Base-by-base conservation (phyloP, 2,329 filamentous ascomycete species). In the Penicillium sp. region DNA sequence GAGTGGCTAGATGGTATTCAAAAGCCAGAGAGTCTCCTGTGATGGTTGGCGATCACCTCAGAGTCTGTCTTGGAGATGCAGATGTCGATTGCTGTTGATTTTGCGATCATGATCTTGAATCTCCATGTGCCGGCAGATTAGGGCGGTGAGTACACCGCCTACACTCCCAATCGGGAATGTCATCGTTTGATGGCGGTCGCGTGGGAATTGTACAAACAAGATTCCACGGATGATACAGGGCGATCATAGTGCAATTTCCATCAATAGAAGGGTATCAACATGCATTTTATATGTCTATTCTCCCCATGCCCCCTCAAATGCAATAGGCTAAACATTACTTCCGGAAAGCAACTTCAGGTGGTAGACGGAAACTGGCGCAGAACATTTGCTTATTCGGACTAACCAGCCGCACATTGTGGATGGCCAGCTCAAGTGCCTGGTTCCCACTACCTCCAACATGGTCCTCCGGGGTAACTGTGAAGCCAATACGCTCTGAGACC, bases 301-400 rank as follows among this genome's bases (percentile, higher is more conserved):
- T 30, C 32, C 28, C 12, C 52, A 51, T 45, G 42, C 51, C 47
- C 41, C n/a, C n/a, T n/a, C 26, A 30, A 16, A 52, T 52, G 40
- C 39, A 43, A 38, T 23, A 16, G 10, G 26, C 13, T 31, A 32
- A 31, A 3, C 30, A 57, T 15, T 45, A 41, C 33, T 58, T 55
- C 16, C 51, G 56, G 68, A 95, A 95, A 10, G 89, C 92, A 4
- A 95, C 85, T 53, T 85, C 80, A 22, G 71, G 66, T 2, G 92
- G 92, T 43, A 98, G 60, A 45, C 88, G 78, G 66, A 98, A 96
- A 51, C 80, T 93, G 18, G 87, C 90, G 63, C 92, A 96, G 64
- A 90, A 96, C 89, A 95, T 95, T 59, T 84, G 78, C 73, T 98
- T 98, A 57, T 86, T 83, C 4, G 92, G 92, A 41, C 88, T 85